Conservation (phyloP, 2,329 filamentous ascomycete species). For the Fusarium verrucosum region DNA sequence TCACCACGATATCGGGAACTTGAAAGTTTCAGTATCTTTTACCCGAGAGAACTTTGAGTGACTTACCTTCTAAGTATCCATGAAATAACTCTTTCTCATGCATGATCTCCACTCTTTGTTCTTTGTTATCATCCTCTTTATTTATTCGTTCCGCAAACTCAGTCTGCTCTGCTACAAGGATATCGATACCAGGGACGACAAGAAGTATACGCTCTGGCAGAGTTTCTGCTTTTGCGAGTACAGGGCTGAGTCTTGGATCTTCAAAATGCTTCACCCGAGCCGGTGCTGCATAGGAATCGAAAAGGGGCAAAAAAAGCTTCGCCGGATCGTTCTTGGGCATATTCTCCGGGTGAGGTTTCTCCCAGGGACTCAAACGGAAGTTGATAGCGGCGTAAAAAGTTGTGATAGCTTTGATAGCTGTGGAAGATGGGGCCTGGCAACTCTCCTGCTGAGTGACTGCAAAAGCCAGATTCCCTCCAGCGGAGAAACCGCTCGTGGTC, state of each 20-base stretch:
- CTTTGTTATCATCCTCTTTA: conserved; percentile 24
- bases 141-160: conserved; percentile 50
- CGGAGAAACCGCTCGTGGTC: conserved; percentile 56
- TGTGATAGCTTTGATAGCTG: conserved; percentile 50
- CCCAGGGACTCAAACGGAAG: conserved; percentile 50
- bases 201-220: conserved; percentile 54
- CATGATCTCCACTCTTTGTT: conserved; percentile 35
- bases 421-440: conserved; percentile 38
- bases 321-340: conserved; percentile 53
- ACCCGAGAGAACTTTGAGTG: background rate
- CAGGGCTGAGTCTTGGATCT: conserved; percentile 51
- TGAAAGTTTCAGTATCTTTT: background rate
- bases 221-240: conserved; percentile 46
- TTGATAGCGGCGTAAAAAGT: conserved; percentile 55
- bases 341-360: conserved; percentile 50
- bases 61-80: conserved; percentile 44
- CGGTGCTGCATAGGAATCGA: conserved; percentile 54
- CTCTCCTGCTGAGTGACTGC: conserved; percentile 42
- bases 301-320: conserved; percentile 52
- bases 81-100: conserved; percentile 42
- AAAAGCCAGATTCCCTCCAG: conserved; percentile 56
- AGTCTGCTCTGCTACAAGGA: conserved; percentile 53
- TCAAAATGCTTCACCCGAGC: conserved; percentile 41
- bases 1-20: conserved; percentile 36
- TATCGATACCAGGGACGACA: conserved; percentile 53